Evolutionary conservation across 2,329 filamentous ascomycete species (phyloP).

Genomic region (Calonectria naviculata): DNA sequence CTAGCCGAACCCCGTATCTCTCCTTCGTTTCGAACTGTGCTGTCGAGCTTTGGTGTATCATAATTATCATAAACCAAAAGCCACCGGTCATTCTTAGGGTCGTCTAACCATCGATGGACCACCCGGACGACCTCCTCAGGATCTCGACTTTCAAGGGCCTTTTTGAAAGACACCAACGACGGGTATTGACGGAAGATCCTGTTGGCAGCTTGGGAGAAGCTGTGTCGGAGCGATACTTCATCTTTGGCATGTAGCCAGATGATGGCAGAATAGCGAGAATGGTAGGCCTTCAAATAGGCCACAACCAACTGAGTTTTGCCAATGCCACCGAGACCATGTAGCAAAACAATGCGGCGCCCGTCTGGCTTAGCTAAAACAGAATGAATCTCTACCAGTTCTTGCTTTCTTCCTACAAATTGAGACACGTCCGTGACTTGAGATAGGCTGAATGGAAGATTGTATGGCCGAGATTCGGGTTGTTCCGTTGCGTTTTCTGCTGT

Average conservation of each 20-base stretch:
- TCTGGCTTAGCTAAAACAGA: neutral
- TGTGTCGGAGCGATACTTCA: slow-evolving; percentile 45
- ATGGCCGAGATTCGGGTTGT: too few species aligned
- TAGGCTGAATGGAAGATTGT: neutral
- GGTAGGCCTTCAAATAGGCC: slow-evolving; percentile 48
- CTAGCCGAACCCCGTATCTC: too few species aligned
- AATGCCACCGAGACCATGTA: slow-evolving; percentile 56
- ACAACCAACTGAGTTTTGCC: slow-evolving; percentile 57
- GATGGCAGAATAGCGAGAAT: slow-evolving; percentile 48
- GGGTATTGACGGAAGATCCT: neutral
- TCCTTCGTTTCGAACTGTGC: too few species aligned
- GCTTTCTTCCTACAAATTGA: neutral
- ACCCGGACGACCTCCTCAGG: neutral
- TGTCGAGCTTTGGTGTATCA: slow-evolving; percentile 50
- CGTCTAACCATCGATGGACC: slow-evolving; percentile 2
- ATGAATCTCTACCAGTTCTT: neutral
- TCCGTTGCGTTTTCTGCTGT: too few species aligned
- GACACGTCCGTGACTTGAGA: neutral
- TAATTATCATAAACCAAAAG: slow-evolving; percentile 51
- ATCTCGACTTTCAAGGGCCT: neutral
- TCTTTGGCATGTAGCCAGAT: slow-evolving; percentile 57
- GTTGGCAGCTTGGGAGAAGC: neutral
- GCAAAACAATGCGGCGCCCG: neutral
- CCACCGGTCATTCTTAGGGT: neutral
- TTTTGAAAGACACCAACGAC: neutral